A percentile compares a stretch with the other conserved stretches of the same genome.
Evolutionary conservation across 768 basidiomycete species (phyloP).

Genomic region (Nidularia pulvinata): DNA sequence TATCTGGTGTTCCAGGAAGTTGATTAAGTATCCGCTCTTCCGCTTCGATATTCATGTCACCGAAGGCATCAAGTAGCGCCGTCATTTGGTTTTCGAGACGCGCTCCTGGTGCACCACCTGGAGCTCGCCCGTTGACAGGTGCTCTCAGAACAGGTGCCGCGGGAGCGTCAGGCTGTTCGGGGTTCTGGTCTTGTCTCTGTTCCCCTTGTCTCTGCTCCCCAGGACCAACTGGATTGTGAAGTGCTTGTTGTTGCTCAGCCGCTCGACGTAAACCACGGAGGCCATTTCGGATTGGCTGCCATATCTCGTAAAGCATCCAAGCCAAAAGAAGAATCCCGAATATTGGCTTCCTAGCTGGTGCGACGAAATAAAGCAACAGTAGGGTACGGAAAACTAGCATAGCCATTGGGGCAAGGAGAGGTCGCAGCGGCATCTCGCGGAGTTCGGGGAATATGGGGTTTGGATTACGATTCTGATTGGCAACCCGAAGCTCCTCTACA

Average conservation of each 20-base stretch:
- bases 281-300: conserved; percentile 61
- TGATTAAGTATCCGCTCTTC: conserved; percentile 54
- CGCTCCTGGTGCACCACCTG: conserved; percentile 5
- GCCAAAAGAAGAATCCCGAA: conserved; percentile 64
- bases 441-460: conserved; percentile 28
- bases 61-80: conserved; percentile 45
- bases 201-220: conserved; percentile 14
- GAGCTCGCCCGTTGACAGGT: conserved; percentile 13
- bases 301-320: conserved; percentile 78
- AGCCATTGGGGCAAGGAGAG: conserved; percentile 63
- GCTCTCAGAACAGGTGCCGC: conserved; percentile 1
- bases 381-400: conserved; percentile 70
- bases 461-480: conserved; percentile 21
- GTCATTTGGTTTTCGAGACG: conserved; percentile 28
- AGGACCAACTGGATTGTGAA: conserved; percentile 19
- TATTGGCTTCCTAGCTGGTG: conserved; percentile 71
- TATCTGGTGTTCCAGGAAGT: conserved; percentile 17
- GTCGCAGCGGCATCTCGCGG: conserved; percentile 64
- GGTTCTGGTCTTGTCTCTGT: too few relatives aligned
- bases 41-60: conserved; percentile 52
- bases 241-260: conserved; percentile 22
- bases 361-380: conserved; percentile 76
- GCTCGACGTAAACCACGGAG: conserved; percentile 33
- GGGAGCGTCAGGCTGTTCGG: conserved; percentile 3
- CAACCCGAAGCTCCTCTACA: conserved; percentile 47